Evolutionary conservation across 2,329 filamentous ascomycete genomes (phyloP), one percentile per base, ranked within the genome.

Genomic region (Aspergillus tubingensis): DNA sequence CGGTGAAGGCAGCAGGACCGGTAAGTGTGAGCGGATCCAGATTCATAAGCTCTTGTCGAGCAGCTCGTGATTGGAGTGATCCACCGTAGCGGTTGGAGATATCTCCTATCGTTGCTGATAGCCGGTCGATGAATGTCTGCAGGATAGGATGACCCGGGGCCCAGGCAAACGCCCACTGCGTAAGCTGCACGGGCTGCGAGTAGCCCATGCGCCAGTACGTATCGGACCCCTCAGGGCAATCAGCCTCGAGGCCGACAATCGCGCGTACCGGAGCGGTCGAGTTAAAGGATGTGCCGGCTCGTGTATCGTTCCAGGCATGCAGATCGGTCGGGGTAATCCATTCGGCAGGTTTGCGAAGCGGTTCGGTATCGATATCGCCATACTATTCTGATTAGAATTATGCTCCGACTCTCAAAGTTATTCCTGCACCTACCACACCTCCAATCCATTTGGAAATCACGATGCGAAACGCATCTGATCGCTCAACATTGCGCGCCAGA

Each of bases 151-250:
- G 73, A 1, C 67, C 64, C 3, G 70, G 63, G 1, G 64, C 61
- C 21, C 66, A 66, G 2, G 73, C 72, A 5, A 75, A 64, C 0
- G 71, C 64, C 73, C 73, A 75, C 30, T 74, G 72, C 0, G 72
- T 74, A 5, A 74, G 62, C 54, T 75, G 72, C 15, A 74, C 59
- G 2, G 73, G 70, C 52, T 70, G 69, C n/a, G 65, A 62, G 62
- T 75, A 75, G 27, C 73, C 73, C 68, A 72, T 69, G 15, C 72
- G 72, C 73, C 73, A 75, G 58, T 73, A 73, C 3, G 54, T 44
- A 51, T 73, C 66, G 32, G 32, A 38, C 49, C 64, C 10, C 68
- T 58, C 1, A 68, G 62, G 53, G 41, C 64, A 71, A 53, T 75
- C 73, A 5, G 70, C 72, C 65, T 75, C 73, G 15, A 75, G 64